Base-by-base conservation (phyloP, 2,329 filamentous ascomycete species). In the Emmonsiellopsis sp. region DNA sequence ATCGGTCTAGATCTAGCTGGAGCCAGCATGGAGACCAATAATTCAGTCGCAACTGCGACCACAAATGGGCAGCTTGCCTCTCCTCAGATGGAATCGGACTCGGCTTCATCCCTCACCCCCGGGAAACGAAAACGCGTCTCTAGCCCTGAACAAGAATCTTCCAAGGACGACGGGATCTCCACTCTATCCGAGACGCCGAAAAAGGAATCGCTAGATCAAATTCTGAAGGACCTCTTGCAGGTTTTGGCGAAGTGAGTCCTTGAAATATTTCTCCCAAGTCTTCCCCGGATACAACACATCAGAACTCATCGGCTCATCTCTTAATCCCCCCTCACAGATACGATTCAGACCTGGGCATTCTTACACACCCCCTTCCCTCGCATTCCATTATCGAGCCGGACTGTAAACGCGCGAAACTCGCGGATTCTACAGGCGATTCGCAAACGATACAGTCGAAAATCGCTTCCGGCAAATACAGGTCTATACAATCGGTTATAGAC, bases 91-190 rank as follows among this genome's bases (percentile, higher is more conserved):
- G n/a, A 46, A n/a, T 45, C 64, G 48, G 65, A 70, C 48, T 57
- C 63, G 9, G 57, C 62, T 51, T 58, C 59, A 33, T 55, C 62
- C 47, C 63, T 67, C 51, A 70, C 68, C 33, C 65, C 70, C 49
- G 68, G 65, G 44, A 73, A 73, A 58, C 68, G 71, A 63, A 73
- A 73, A 63, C 70, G 70, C 57, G 62, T 60, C 14, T 64, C 68
- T 21, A 62, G 63, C 50, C 62, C 66, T 45, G 64, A 67, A 27
- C 63, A 66, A 32, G 68, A 63, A 56, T 51, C 57, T 32, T 56
- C 56, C 36, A 59, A 62, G 36, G 65, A 67, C 39, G 50, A 60
- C 43, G 58, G 47, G 54, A 49, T 58, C 7, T 55, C 65, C 27
- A 56, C 59, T 45, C 17, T 34, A 33, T 44, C 52, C 40, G 11